A percentile compares a stretch with the other conserved stretches of the same genome.
phyloP scores from a whole-genome alignment of 768 basidiomycete genomes.

The Podaxis sp. region DNA sequence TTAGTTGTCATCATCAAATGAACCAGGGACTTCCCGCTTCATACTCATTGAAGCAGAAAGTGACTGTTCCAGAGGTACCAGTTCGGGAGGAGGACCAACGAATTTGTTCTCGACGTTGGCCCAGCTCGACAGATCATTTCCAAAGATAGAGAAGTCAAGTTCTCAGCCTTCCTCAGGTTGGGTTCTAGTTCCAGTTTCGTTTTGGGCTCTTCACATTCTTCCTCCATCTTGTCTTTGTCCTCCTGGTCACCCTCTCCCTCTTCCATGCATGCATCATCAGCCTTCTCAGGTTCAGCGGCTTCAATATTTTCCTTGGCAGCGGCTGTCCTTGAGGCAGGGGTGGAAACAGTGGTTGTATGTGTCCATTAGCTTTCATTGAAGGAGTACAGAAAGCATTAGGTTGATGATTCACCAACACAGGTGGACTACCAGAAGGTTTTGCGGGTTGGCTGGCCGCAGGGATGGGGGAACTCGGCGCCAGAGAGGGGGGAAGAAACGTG shows the following conservation, averaged over 20 bases:
- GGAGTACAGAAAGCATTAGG: constrained; percentile 63
- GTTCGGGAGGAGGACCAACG: constrained; percentile 2
- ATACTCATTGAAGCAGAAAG: constrained; percentile 20
- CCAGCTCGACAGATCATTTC: constrained; percentile 5
- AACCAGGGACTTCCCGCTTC: constrained; percentile 42
- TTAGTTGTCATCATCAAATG: constrained; percentile 40
- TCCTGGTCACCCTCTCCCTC: constrained; percentile 11
- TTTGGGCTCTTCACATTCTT: constrained; percentile 19
- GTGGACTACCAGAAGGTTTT: constrained; percentile 26
- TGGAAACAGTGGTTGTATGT: constrained; percentile 32
- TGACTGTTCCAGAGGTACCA: constrained; percentile 25
- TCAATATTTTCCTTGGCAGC: neutral
- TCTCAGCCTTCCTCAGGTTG: constrained; percentile 19
- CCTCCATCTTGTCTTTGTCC: constrained; percentile 18
- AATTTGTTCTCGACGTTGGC: constrained; percentile 5
- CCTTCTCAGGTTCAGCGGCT: constrained; percentile 14
- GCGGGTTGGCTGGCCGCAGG: constrained; percentile 17
- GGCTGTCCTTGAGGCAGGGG: constrained; percentile 16
- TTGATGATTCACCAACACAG: constrained; percentile 51
- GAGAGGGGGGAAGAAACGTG: constrained; percentile 30
- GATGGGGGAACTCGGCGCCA: constrained; percentile 28
- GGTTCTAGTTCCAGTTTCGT: constrained; percentile 13
- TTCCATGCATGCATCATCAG: constrained; percentile 23
- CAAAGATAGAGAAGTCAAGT: constrained; percentile 31
- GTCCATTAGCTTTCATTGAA: constrained; percentile 41